These are phyloP conservation scores for Pyronema omphalodes DNA, from an alignment of 495 filamentous ascomycete genomes.

Conservation along the genomic window DNA sequence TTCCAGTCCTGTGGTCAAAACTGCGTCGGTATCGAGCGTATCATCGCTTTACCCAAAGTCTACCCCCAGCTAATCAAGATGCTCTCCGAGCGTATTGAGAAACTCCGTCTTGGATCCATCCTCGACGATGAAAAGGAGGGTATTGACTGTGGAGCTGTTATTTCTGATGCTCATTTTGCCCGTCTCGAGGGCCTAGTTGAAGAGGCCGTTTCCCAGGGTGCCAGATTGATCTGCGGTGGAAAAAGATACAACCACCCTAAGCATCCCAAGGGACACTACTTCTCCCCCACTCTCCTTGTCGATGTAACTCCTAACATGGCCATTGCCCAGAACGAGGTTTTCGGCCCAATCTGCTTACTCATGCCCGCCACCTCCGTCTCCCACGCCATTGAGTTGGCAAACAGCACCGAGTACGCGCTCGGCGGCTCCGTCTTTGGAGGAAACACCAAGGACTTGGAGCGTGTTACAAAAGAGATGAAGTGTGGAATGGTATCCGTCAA, in stretches of 20 bases:
- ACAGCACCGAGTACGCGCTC: slow-evolving; percentile 58
- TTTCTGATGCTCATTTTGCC: slow-evolving; percentile 54
- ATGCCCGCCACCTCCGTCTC: slow-evolving; percentile 47
- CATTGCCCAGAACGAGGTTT: slow-evolving; percentile 83
- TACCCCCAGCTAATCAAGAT: slow-evolving; percentile 55
- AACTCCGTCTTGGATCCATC: slow-evolving; percentile 50
- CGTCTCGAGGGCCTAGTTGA: slow-evolving; percentile 51
- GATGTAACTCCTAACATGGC: slow-evolving; percentile 62
- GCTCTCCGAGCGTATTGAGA: slow-evolving; percentile 50
- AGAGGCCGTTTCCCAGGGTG: slow-evolving; percentile 60
- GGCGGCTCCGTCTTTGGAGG: slow-evolving; percentile 69
- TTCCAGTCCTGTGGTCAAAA: slow-evolving; percentile 98
- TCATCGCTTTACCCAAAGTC: slow-evolving; percentile 55
- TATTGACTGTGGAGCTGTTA: slow-evolving; percentile 74
- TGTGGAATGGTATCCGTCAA: slow-evolving; percentile 87
- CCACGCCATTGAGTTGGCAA: slow-evolving; percentile 51
- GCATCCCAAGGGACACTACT: slow-evolving; percentile 69
- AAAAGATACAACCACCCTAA: slow-evolving; percentile 46
- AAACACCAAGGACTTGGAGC: slow-evolving; percentile 32
- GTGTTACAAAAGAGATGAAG: slow-evolving; percentile 47
- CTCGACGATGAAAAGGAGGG: slow-evolving; percentile 34
- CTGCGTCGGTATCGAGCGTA: slow-evolving; percentile 89
- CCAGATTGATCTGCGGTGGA: slow-evolving; percentile 68
- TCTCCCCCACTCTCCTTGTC: slow-evolving; percentile 70
- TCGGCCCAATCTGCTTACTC: slow-evolving; percentile 73